Evolutionary conservation across 192 early-diverging fungal species (phyloP).

Genomic region (Mortierella antarctica): DNA sequence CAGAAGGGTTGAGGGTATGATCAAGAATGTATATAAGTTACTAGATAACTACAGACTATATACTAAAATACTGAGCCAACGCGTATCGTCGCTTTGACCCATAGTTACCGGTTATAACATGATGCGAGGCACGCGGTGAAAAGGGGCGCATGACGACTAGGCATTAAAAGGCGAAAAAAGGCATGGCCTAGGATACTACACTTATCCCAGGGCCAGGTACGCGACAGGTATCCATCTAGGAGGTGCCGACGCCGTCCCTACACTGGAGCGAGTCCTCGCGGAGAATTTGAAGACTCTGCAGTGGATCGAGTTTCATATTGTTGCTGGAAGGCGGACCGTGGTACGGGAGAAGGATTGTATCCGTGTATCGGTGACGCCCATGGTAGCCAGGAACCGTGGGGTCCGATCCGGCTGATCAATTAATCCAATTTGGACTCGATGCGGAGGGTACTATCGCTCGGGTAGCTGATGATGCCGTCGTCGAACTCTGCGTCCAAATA

Average conservation of each 20-base stretch:
- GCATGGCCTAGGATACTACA: too few species aligned
- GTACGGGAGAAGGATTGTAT: not conserved
- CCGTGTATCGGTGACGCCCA: not conserved
- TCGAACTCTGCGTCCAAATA: not conserved
- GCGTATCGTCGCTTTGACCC: too few species aligned
- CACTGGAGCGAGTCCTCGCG: slow-evolving; percentile 1
- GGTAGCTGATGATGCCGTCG: not conserved
- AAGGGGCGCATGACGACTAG: too few species aligned
- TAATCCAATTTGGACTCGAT: not conserved
- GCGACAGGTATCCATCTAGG: not conserved
- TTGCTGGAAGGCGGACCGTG: not conserved
- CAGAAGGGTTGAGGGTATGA: too few species aligned
- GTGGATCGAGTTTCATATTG: not conserved
- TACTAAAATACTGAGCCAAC: too few species aligned
- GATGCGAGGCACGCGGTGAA: too few species aligned
- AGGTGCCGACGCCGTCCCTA: not conserved
- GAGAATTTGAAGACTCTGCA: not conserved
- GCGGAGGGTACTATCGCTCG: not conserved
- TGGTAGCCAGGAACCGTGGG: not conserved
- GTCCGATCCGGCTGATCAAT: not conserved
- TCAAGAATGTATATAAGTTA: too few species aligned
- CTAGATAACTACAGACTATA: too few species aligned
- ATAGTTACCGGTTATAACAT: too few species aligned
- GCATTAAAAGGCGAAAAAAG: too few species aligned
- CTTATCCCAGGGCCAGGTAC: too few species aligned